phyloP scores from a whole-genome alignment of 176 grass and related monocot genomes.

The Musa acuminata region DNA sequence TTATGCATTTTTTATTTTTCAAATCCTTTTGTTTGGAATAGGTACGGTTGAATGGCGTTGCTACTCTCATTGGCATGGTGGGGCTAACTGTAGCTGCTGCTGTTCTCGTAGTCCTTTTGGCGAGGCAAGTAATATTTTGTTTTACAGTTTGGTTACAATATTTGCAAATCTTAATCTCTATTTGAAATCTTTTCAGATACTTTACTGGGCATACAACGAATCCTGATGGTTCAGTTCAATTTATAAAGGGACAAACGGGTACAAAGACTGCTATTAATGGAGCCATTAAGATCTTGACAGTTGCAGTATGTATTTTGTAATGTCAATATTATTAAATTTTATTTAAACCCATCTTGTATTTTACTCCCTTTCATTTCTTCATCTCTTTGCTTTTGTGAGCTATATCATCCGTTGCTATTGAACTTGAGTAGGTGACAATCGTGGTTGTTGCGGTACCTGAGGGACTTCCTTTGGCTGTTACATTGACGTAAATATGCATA shows the following conservation, averaged over 20 bases:
- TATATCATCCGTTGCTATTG: background rate
- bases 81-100: conserved; percentile 62
- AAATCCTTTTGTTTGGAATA: conserved; percentile 27
- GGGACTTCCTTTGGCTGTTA: conserved; percentile 93
- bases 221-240: conserved; percentile 69
- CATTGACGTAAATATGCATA: conserved; percentile 64
- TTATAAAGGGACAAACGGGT: conserved; percentile 79
- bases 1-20: conserved; percentile 13
- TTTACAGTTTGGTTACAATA: background rate
- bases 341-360: conserved; percentile 9
- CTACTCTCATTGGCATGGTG: conserved; percentile 86
- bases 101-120: conserved; percentile 74
- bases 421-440: conserved; percentile 63
- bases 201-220: conserved; percentile 74
- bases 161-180: conserved; percentile 8
- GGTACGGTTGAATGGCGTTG: conserved; percentile 92
- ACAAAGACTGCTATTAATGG: conserved; percentile 50
- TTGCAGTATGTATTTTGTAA: conserved; percentile 49
- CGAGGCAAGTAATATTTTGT: conserved; percentile 39
- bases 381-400: background rate
- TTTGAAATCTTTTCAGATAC: conserved; percentile 46
- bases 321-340: conserved; percentile 4
- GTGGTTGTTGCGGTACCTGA: conserved; percentile 91
- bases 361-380: conserved; percentile 12
- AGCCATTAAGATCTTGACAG: conserved; percentile 76